Evolutionary conservation across 1,284 basidiomycete genomes (phyloP).

Genomic region (Trametes versicolor): DNA sequence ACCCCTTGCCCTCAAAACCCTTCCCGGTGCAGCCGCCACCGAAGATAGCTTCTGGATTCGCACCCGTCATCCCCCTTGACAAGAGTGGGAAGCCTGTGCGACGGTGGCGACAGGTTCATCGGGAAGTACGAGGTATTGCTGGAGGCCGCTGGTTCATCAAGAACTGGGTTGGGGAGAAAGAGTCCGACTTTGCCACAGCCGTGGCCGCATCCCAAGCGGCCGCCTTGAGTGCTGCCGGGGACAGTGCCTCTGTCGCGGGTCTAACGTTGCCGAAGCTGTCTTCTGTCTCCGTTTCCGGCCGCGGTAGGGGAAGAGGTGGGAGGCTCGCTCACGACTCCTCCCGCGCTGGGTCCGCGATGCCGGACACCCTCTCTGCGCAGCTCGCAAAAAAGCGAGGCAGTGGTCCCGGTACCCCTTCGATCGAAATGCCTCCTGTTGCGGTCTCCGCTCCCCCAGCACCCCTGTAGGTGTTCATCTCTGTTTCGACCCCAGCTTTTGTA

Average conservation of each 20-base stretch:
- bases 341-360: slow-evolving; percentile 32
- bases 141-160: slow-evolving; percentile 81
- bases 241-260: slow-evolving; percentile 28
- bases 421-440: slow-evolving; percentile 22
- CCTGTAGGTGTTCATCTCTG: neutral
- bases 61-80: slow-evolving; percentile 71
- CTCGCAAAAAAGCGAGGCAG: slow-evolving; percentile 30
- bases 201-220: slow-evolving; percentile 41
- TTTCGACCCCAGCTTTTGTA: neutral
- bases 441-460: slow-evolving; percentile 23
- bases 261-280: slow-evolving; percentile 35
- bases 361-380: slow-evolving; percentile 33
- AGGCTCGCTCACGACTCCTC: slow-evolving; percentile 32
- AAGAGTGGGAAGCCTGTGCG: slow-evolving; percentile 66
- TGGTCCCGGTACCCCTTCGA: slow-evolving; percentile 30
- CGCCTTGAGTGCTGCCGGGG: slow-evolving; percentile 25
- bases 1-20: slow-evolving; percentile 79
- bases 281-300: slow-evolving; percentile 27
- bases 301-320: slow-evolving; percentile 28
- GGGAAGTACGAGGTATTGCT: slow-evolving; percentile 81
- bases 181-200: slow-evolving; percentile 63
- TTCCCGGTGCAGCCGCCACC: slow-evolving; percentile 80
- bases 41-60: slow-evolving; percentile 77
- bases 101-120: slow-evolving; percentile 74
- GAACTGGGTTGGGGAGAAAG: slow-evolving; percentile 83